A percentile compares a stretch with the other conserved stretches of the same genome.
These are phyloP conservation scores for Bacidia rubella DNA, from an alignment of 495 filamentous ascomycete species.

Conservation along the genomic window DNA sequence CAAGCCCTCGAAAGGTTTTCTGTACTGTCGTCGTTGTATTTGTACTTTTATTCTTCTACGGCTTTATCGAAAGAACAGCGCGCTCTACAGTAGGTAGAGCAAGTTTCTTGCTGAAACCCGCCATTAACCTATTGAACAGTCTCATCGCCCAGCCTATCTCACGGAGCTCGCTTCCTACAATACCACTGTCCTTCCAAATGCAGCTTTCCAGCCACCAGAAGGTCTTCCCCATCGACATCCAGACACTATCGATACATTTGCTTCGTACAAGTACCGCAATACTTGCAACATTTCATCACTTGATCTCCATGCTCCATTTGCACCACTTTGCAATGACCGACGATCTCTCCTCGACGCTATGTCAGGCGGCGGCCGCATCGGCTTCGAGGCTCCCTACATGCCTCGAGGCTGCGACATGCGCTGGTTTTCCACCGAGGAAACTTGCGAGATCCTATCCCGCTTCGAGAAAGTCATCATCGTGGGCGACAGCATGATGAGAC, in stretches of 20 bases:
- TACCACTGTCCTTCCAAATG: conserved; percentile 17
- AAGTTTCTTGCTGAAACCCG: background rate
- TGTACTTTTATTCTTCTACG: conserved; percentile 2
- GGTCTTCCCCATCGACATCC: conserved; percentile 21
- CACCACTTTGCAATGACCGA: conserved; percentile 28
- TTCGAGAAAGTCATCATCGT: conserved; percentile 37
- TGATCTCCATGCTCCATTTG: conserved; percentile 33
- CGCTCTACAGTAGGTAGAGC: background rate
- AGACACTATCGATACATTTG: conserved; percentile 27
- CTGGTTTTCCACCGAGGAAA: conserved; percentile 38
- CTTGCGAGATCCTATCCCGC: conserved; percentile 33
- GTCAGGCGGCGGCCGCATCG: conserved; percentile 37
- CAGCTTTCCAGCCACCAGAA: conserved; percentile 29
- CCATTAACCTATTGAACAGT: conserved; percentile 1
- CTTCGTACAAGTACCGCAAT: conserved; percentile 27
- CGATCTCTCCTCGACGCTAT: conserved; percentile 34
- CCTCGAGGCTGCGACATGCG: conserved; percentile 37
- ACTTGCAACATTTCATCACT: conserved; percentile 36
- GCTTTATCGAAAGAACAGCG: background rate
- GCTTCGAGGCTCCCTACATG: conserved; percentile 34
- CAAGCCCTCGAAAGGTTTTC: background rate
- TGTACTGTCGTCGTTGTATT: background rate
- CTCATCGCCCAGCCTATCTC: conserved; percentile 16
- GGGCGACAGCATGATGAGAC: conserved; percentile 41
- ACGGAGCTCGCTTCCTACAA: conserved; percentile 13